Conservation (phyloP, 257 asterid species). For the Thymus quinquecostatus region DNA sequence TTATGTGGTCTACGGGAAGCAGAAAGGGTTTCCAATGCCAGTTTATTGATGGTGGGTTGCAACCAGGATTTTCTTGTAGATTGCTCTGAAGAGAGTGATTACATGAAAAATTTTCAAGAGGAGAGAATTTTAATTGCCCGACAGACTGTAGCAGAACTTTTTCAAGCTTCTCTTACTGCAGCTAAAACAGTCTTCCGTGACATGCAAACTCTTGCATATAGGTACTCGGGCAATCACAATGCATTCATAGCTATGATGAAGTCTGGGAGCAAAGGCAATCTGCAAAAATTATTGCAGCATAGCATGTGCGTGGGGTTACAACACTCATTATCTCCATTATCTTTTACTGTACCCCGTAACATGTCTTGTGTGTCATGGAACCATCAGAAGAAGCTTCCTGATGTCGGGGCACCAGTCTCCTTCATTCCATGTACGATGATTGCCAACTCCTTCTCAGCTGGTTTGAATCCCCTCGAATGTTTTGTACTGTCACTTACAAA, state of each 20-base stretch:
- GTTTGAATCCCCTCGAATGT: slow-evolving; percentile 82
- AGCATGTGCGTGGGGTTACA: slow-evolving; percentile 94
- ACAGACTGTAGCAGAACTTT: slow-evolving; percentile 59
- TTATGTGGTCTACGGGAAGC: slow-evolving; percentile 82
- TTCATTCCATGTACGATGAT: slow-evolving; percentile 74
- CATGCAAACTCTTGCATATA: slow-evolving; percentile 72
- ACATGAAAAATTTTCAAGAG: slow-evolving; percentile 37
- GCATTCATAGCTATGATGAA: slow-evolving; percentile 77
- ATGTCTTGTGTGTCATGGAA: slow-evolving; percentile 89
- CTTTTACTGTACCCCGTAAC: slow-evolving; percentile 66
- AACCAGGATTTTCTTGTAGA: slow-evolving; percentile 59
- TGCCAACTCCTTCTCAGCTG: slow-evolving; percentile 64
- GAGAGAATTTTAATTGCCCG: slow-evolving; percentile 46
- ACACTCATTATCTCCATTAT: slow-evolving; percentile 69
- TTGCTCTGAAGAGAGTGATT: slow-evolving; percentile 48
- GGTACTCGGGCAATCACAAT: slow-evolving; percentile 54
- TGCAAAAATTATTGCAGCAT: slow-evolving; percentile 84
- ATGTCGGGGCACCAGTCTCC: slow-evolving; percentile 35
- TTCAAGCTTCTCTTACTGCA: slow-evolving; percentile 75
- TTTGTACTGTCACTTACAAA: slow-evolving; percentile 78
- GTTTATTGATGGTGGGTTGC: slow-evolving; percentile 57
- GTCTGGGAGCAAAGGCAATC: slow-evolving; percentile 97
- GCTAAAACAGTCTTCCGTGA: slow-evolving; percentile 66
- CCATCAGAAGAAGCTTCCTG: slow-evolving; percentile 44
- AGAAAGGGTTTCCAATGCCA: slow-evolving; percentile 54